A percentile compares a stretch with the other conserved stretches of the same genome.
These are phyloP conservation scores for Fusarium cicatricum DNA, from an alignment of 2,329 filamentous ascomycete species.

Conservation along the genomic window DNA sequence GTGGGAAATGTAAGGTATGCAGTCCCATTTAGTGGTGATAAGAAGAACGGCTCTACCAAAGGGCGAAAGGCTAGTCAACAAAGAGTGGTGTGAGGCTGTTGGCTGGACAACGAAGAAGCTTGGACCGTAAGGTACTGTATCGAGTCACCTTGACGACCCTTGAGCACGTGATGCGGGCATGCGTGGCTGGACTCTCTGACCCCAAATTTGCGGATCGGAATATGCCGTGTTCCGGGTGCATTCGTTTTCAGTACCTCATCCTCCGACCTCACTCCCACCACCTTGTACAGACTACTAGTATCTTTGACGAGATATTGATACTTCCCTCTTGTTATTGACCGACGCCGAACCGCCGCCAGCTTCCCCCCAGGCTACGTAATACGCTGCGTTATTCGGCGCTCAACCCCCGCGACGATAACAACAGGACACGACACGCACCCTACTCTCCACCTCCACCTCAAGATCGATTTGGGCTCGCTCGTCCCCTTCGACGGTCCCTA, in stretches of 20 bases:
- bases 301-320: conserved; percentile 44
- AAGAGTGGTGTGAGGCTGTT: conserved; percentile 25
- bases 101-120: conserved; percentile 26
- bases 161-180: conserved; percentile 42
- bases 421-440: conserved; percentile 40
- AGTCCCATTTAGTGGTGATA: conserved; percentile 24
- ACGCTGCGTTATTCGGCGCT: conserved; percentile 37
- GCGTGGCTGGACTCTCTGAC: conserved; percentile 4
- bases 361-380: conserved; percentile 35
- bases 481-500: conserved; percentile 25
- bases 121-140: conserved; percentile 3
- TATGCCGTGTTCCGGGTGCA: conserved; percentile 40
- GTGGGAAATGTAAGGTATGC: conserved; percentile 22
- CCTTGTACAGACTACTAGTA: conserved; percentile 37
- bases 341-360: conserved; percentile 35
- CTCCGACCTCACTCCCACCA: conserved; percentile 42
- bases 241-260: conserved; percentile 47
- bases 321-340: conserved; percentile 34
- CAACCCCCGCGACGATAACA: conserved; percentile 26
- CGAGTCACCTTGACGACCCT: background rate
- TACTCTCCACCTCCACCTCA: conserved; percentile 27
- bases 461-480: conserved; percentile 32
- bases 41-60: conserved; percentile 16
- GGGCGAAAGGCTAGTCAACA: conserved; percentile 1
- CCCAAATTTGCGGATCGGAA: conserved; percentile 41